Evolutionary conservation across 2,329 filamentous ascomycete genomes (phyloP).

Genomic region (Cladosporium halotolerans): DNA sequence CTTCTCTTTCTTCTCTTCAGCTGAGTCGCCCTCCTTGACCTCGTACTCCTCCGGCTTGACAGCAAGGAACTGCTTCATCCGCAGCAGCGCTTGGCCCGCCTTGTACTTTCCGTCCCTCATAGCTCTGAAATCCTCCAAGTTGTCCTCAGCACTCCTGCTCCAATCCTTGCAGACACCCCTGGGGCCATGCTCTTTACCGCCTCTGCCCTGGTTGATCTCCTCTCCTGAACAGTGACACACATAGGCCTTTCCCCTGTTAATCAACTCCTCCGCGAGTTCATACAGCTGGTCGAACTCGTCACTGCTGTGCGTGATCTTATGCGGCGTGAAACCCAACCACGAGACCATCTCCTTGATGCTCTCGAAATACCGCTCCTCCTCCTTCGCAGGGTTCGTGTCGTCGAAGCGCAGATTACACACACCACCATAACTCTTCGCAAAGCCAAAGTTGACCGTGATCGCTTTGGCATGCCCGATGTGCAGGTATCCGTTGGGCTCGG

Average conservation of each 20-base stretch:
- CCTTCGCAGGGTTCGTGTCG: constrained; percentile 90
- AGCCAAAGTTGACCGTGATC: constrained; percentile 94
- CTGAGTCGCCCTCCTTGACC: constrained; percentile 25
- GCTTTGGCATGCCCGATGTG: constrained; percentile 95
- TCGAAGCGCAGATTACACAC: constrained; percentile 75
- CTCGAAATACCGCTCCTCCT: constrained; percentile 82
- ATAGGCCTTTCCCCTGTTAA: constrained; percentile 62
- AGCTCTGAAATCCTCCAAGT: constrained; percentile 73
- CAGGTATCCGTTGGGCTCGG: constrained; percentile 79
- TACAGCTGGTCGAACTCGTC: constrained; percentile 88
- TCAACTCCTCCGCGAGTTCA: constrained; percentile 79
- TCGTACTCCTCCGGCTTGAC: constrained; percentile 31
- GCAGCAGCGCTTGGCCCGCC: constrained; percentile 72
- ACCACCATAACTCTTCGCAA: constrained; percentile 77
- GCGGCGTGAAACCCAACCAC: constrained; percentile 81
- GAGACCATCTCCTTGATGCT: constrained; percentile 82
- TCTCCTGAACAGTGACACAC: constrained; percentile 82
- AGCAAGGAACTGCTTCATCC: constrained; percentile 86
- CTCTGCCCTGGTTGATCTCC: constrained; percentile 81
- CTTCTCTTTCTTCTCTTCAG: constrained; percentile 30
- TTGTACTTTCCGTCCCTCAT: constrained; percentile 92
- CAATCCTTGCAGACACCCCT: constrained; percentile 78
- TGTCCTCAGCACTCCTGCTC: constrained; percentile 66
- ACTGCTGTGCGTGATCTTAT: constrained; percentile 75
- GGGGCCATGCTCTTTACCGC: constrained; percentile 62